Evolutionary conservation across 176 grass and related monocot species (phyloP).

Genomic region (Aegilops longissima): DNA sequence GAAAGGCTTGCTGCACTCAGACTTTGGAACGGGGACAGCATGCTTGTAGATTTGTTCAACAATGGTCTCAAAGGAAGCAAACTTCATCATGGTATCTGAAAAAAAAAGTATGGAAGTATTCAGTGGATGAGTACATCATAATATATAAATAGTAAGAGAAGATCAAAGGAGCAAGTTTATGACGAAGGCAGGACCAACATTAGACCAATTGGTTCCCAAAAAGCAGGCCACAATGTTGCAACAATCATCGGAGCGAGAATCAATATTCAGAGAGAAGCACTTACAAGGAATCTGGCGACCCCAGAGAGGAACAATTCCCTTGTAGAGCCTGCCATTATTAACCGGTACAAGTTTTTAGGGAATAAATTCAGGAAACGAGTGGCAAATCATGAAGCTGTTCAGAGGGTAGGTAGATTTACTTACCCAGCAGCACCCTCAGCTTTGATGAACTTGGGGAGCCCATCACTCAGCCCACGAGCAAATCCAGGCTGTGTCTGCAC

Average conservation of each 20-base stretch:
- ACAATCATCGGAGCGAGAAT: too few species aligned
- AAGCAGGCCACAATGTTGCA: too few species aligned
- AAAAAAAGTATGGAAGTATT: neutral
- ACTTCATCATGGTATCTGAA: conserved; percentile 98
- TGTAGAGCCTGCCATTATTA: too few species aligned
- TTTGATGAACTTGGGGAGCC: conserved; percentile 61
- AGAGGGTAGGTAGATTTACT: neutral
- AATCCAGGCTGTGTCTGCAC: conserved; percentile 50
- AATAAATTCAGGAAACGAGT: neutral
- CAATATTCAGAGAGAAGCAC: neutral
- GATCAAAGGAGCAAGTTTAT: neutral
- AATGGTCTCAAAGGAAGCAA: conserved; percentile 80
- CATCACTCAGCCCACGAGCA: conserved; percentile 60
- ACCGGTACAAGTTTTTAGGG: too few species aligned
- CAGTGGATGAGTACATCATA: neutral
- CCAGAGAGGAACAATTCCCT: too few species aligned
- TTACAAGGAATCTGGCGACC: neutral
- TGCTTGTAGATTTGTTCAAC: conserved; percentile 89
- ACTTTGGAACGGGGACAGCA: conserved; percentile 61
- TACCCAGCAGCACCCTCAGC: conserved; percentile 62
- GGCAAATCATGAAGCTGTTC: neutral
- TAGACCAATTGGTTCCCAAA: neutral
- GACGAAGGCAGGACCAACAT: neutral
- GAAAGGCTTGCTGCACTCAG: too few species aligned
- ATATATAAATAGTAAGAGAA: neutral